Evolutionary conservation across 2,329 filamentous ascomycete genomes (phyloP).

Genomic region (Aureobasidium sp.): DNA sequence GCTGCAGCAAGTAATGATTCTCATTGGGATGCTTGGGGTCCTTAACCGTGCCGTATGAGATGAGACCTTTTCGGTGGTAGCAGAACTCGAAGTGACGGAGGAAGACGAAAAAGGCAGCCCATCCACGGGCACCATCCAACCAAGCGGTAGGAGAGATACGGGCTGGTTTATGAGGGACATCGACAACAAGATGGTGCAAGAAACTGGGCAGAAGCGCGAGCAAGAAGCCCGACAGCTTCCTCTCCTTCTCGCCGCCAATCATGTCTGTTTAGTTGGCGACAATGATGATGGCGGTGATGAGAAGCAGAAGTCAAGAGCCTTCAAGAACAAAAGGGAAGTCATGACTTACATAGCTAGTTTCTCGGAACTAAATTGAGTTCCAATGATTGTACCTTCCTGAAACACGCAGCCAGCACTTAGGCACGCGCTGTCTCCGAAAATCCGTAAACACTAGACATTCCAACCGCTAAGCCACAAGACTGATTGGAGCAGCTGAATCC

Average conservation of each 20-base stretch:
- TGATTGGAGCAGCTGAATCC: not conserved
- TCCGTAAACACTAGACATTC: conserved; percentile 1
- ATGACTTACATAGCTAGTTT: not conserved
- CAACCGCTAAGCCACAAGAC: not conserved
- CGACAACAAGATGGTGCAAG: not conserved
- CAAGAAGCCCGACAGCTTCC: conserved; percentile 5
- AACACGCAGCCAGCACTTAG: not conserved
- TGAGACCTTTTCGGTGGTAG: conserved; percentile 16
- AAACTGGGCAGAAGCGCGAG: conserved; percentile 14
- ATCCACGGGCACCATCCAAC: conserved; percentile 59
- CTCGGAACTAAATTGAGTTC: not conserved
- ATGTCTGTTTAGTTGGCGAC: not conserved
- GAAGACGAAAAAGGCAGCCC: conserved; percentile 61
- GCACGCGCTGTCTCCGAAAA: not conserved
- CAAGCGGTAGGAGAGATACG: conserved; percentile 43
- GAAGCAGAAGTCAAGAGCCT: not conserved
- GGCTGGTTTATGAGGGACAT: not conserved
- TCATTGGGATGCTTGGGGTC: conserved; percentile 40
- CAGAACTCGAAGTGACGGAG: conserved; percentile 49
- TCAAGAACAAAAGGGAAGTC: not conserved
- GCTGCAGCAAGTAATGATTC: conserved; percentile 32
- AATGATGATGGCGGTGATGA: not conserved
- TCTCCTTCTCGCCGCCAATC: not conserved
- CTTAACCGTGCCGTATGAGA: conserved; percentile 16
- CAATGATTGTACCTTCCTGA: not conserved